Evolutionary conservation across 2,329 filamentous ascomycete species (phyloP).

Genomic region (Metarhizium sp.): DNA sequence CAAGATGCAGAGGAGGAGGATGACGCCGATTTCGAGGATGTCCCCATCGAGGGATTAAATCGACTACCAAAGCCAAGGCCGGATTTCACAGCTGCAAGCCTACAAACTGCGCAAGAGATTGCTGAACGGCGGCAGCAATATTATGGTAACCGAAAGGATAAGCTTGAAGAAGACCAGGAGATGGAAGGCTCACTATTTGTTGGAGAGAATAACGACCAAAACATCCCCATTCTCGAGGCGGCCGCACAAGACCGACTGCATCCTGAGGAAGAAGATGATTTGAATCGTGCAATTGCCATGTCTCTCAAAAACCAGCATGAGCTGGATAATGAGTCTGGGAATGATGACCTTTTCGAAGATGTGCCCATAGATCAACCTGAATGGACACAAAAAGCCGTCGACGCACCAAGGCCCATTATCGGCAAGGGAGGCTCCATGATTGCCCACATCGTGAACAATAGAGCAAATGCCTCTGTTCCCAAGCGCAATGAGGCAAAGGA

Average conservation of each 20-base stretch:
- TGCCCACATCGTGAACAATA: constrained; percentile 65
- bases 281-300: constrained; percentile 74
- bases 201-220: constrained; percentile 19
- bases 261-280: constrained; percentile 46
- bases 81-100: constrained; percentile 12
- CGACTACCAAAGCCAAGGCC: constrained; percentile 54
- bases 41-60: constrained; percentile 85
- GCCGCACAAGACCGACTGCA: constrained; percentile 28
- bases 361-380: constrained; percentile 34
- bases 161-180: constrained; percentile 24
- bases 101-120: constrained; percentile 17
- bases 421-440: constrained; percentile 51
- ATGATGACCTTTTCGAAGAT: constrained; percentile 40
- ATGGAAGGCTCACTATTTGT: constrained; percentile 43
- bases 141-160: constrained; percentile 12
- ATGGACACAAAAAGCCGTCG: constrained; percentile 47
- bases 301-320: constrained; percentile 62
- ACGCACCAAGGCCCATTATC: constrained; percentile 39
- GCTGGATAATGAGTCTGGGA: constrained; percentile 23
- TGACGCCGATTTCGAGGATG: constrained; percentile 77
- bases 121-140: constrained; percentile 18
- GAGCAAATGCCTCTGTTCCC: constrained; percentile 52
- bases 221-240: constrained; percentile 11
- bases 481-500: constrained; percentile 22
- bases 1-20: constrained; percentile 63